Base-by-base conservation (phyloP, 2,329 filamentous ascomycete genomes). In the Fusarium nanum region DNA sequence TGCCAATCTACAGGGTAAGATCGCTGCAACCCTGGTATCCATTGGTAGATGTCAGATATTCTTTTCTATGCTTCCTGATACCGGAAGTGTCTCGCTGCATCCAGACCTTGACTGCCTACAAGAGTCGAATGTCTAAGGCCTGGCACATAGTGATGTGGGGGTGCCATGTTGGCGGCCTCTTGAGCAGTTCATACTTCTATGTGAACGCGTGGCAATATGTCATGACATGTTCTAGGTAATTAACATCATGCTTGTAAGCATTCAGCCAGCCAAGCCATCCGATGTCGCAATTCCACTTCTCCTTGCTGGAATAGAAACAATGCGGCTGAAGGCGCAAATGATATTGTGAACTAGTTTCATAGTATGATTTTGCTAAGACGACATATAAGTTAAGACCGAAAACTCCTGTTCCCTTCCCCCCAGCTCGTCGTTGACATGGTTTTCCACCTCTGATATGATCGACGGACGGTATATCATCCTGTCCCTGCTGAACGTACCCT, bases 331-430 rank as follows among this genome's bases (percentile, higher is more conserved):
- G 45, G 22, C 30, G 30, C 27, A 37, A 13, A 46, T 37, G 20
- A n/a, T 23, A 52, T 49, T 46, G 22, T 25, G 22, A 47, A 55
- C 53, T 56, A 32, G 48, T 59, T 53, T 46, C 55, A 27, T 64
- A 56, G 37, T 58, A 34, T 45, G 37, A 23, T 64, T 57, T 47
- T 64, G 58, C 42, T 57, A 46, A 60, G 41, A 56, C 41, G 23
- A 67, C 65, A 62, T 56, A 68, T 45, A 68, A 70, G 42, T 60
- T 48, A 70, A 65, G 57, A 65, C 68, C 72, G 56, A 60, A 73
- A 75, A 75, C 73, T 75, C 73, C 73, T 60, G 54, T 47, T 62
- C 57, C 63, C 56, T 70, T 44, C 70, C 60, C 54, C 37, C 28
- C 34, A 37, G 34, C 34, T 65, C 48, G 47, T 64, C 53, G 44